A percentile compares a stretch with the other conserved stretches of the same genome.
phyloP scores from a whole-genome alignment of 208 protist genomes.

The Crithidia brevicula region DNA sequence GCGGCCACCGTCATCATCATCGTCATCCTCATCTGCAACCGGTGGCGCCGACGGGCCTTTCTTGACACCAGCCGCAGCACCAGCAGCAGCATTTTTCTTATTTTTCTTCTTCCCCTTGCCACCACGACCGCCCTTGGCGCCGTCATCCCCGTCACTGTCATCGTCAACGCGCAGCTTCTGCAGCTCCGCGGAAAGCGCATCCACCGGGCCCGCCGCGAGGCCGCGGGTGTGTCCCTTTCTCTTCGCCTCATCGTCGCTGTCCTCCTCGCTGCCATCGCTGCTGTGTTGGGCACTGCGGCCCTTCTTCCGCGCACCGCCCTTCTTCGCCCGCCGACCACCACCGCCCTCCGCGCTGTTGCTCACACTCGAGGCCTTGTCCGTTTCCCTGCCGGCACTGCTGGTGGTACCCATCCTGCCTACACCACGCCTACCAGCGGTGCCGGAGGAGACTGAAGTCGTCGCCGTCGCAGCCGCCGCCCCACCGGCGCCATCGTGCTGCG shows the following conservation, averaged over 20 bases:
- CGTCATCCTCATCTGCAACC: constrained; percentile 25
- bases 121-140: constrained; percentile 21
- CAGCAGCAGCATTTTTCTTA: constrained; percentile 12
- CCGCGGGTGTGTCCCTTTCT: background rate
- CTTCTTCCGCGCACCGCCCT: constrained; percentile 3
- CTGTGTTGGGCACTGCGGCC: background rate
- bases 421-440: background rate
- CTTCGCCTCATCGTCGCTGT: constrained; percentile 8
- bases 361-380: constrained; percentile 6
- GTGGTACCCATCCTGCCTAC: background rate
- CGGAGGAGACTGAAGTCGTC: background rate
- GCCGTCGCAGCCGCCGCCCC: background rate
- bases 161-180: constrained; percentile 32
- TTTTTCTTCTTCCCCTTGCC: constrained; percentile 37
- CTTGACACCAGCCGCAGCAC: background rate
- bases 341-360: constrained; percentile 16
- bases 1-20: constrained; percentile 14
- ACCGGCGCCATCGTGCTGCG: background rate
- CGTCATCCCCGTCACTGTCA: constrained; percentile 29
- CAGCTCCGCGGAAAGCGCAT: constrained; percentile 31
- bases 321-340: background rate
- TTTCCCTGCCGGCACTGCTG: constrained; percentile 7
- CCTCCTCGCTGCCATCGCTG: constrained; percentile 14
- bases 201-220: background rate
- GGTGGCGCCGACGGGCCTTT: background rate